These are phyloP conservation scores for Sporothrix sp. DNA, from an alignment of 2,329 filamentous ascomycete species.

Conservation along the genomic window DNA sequence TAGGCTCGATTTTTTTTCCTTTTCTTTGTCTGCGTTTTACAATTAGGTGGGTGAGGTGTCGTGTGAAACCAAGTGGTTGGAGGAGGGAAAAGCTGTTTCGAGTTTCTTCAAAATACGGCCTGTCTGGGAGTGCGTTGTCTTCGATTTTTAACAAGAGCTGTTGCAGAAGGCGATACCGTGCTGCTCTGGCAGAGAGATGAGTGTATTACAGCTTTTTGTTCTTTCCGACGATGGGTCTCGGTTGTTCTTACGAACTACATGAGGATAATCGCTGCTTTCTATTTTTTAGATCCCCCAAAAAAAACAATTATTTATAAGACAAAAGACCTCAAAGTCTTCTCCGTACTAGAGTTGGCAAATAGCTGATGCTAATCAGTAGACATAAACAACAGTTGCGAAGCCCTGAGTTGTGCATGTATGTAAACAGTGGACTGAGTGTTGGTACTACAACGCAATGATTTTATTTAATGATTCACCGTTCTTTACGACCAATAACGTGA, in stretches of 20 bases:
- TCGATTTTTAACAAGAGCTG: not conserved
- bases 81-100: not conserved
- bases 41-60: too few relatives aligned
- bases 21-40: not conserved
- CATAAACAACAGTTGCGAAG: too few relatives aligned
- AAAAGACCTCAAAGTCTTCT: not conserved
- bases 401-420: too few relatives aligned
- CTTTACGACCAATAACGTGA: too few relatives aligned
- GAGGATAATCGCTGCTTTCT: not conserved
- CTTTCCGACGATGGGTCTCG: not conserved
- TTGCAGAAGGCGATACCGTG: not conserved
- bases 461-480: too few relatives aligned
- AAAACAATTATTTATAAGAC: not conserved
- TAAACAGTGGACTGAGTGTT: too few relatives aligned
- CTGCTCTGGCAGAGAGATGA: not conserved
- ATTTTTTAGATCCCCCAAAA: not conserved
- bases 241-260: not conserved
- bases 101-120: conserved; percentile 1
- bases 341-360: too few relatives aligned
- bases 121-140: not conserved
- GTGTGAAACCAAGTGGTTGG: not conserved
- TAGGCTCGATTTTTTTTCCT: too few relatives aligned
- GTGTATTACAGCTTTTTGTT: conserved; percentile 7
- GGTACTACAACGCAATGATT: too few relatives aligned
- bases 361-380: too few relatives aligned